phyloP scores from a whole-genome alignment of 768 basidiomycete species.

The Hygrocybe coccinea region DNA sequence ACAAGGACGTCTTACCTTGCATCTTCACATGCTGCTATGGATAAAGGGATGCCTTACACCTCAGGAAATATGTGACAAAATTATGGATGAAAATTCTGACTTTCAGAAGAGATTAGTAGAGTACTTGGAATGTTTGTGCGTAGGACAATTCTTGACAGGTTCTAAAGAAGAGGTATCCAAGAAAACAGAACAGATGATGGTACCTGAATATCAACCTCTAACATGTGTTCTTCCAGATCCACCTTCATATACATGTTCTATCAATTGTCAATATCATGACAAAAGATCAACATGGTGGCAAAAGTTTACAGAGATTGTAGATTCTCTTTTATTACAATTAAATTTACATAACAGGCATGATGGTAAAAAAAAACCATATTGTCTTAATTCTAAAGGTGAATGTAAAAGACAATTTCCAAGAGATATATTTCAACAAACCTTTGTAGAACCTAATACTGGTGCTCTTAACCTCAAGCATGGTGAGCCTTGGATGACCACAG shows the following conservation, averaged over 20 bases:
- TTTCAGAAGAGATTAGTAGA: slow-evolving; percentile 18
- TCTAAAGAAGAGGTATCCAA: slow-evolving; percentile 20
- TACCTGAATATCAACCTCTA: slow-evolving; percentile 15
- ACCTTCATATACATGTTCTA: slow-evolving; percentile 16
- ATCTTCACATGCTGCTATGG: slow-evolving; percentile 38
- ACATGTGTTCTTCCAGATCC: slow-evolving; percentile 19
- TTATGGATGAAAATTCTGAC: slow-evolving; percentile 18
- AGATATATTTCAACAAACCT: slow-evolving; percentile 13
- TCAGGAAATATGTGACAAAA: slow-evolving; percentile 28
- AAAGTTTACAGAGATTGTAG: slow-evolving; percentile 15
- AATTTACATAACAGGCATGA: slow-evolving; percentile 27
- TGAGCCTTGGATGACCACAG: slow-evolving; percentile 32
- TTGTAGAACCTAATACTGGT: slow-evolving; percentile 25
- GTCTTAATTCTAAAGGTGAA: slow-evolving; percentile 21
- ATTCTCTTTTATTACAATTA: slow-evolving; percentile 24
- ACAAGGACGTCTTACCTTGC: slow-evolving; percentile 34
- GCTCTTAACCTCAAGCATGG: slow-evolving; percentile 26
- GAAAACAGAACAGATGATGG: slow-evolving; percentile 1
- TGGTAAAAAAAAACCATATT: slow-evolving; percentile 15
- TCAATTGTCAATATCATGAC: slow-evolving; percentile 4
- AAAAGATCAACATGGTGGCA: slow-evolving; percentile 17
- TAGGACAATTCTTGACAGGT: slow-evolving; percentile 30
- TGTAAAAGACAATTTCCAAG: slow-evolving; percentile 36
- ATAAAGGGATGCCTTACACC: slow-evolving; percentile 25
- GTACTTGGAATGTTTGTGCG: slow-evolving; percentile 23